phyloP scores from a whole-genome alignment of 495 filamentous ascomycete genomes.

The Penicillium macrosclerotiorum region DNA sequence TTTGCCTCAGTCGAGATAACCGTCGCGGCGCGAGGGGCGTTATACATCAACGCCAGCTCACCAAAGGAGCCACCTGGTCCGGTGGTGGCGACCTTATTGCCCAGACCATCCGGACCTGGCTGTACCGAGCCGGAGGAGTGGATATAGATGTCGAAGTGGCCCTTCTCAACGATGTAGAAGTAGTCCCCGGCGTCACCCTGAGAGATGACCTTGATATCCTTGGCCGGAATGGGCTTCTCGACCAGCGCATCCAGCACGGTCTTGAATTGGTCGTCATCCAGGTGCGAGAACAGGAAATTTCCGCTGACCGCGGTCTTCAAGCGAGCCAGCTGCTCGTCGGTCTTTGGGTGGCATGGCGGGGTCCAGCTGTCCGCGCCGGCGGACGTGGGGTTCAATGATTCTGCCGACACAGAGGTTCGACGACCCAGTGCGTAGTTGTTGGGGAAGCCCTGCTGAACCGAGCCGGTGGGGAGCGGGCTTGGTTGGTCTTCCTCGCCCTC shows the following conservation, averaged over 20 bases:
- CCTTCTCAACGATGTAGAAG: constrained; percentile 95
- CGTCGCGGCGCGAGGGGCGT: constrained; percentile 94
- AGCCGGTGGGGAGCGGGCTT: constrained; percentile 31
- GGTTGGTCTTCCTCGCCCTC: constrained; percentile 28
- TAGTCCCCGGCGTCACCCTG: constrained; percentile 96
- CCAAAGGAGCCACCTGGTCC: constrained; percentile 94
- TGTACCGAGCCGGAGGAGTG: constrained; percentile 76
- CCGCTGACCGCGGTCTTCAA: constrained; percentile 77
- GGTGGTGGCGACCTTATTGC: constrained; percentile 76
- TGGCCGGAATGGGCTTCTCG: constrained; percentile 92
- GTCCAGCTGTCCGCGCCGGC: constrained; percentile 85
- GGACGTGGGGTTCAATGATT: constrained; percentile 86
- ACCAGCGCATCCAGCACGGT: constrained; percentile 88
- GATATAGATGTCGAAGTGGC: constrained; percentile 88
- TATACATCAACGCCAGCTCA: constrained; percentile 97
- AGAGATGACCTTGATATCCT: constrained; percentile 93
- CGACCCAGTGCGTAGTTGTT: constrained; percentile 91
- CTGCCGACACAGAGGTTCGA: constrained; percentile 93
- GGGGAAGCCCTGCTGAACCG: constrained; percentile 68
- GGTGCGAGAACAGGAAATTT: constrained; percentile 93
- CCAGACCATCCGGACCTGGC: constrained; percentile 80
- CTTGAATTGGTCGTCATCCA: constrained; percentile 85
- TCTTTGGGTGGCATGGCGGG: constrained; percentile 80
- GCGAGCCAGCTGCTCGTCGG: constrained; percentile 72
- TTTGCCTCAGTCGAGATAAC: constrained; percentile 78